phyloP scores from a whole-genome alignment of 768 basidiomycete species.

The Boletus huronensis region DNA sequence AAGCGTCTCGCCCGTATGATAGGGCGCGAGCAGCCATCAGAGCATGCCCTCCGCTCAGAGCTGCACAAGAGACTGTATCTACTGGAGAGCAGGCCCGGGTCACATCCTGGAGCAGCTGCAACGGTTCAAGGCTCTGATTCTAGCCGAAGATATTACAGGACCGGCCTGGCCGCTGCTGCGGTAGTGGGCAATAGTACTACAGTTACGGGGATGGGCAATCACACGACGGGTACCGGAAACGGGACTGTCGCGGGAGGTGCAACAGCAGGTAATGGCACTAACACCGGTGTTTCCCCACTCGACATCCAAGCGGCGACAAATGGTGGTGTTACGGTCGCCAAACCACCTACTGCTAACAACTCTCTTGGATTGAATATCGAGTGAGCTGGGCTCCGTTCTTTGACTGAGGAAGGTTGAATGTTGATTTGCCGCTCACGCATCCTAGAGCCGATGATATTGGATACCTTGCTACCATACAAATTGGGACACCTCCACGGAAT shows the following conservation, averaged over 20 bases:
- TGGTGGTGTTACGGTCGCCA: slow-evolving; percentile 42
- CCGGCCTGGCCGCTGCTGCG: slow-evolving; percentile 4
- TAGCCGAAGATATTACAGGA: slow-evolving; percentile 9
- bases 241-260: slow-evolving; percentile 7
- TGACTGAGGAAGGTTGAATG: neutral
- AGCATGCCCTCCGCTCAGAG: slow-evolving; percentile 42
- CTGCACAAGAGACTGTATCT: slow-evolving; percentile 42
- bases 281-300: slow-evolving; percentile 33
- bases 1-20: slow-evolving; percentile 69
- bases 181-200: slow-evolving; percentile 3
- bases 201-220: neutral
- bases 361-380: slow-evolving; percentile 71
- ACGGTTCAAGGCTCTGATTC: slow-evolving; percentile 2
- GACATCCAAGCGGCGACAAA: slow-evolving; percentile 35
- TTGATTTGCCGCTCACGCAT: neutral
- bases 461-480: slow-evolving; percentile 56
- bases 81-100: slow-evolving; percentile 28
- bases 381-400: slow-evolving; percentile 34
- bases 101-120: slow-evolving; percentile 3
- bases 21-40: slow-evolving; percentile 50
- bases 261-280: slow-evolving; percentile 15
- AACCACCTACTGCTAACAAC: slow-evolving; percentile 41
- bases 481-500: slow-evolving; percentile 61
- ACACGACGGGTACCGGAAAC: slow-evolving; percentile 5
- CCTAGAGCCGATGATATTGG: slow-evolving; percentile 49